Base-by-base conservation (phyloP, 192 early-diverging fungal species). In the Coemansia sp. region DNA sequence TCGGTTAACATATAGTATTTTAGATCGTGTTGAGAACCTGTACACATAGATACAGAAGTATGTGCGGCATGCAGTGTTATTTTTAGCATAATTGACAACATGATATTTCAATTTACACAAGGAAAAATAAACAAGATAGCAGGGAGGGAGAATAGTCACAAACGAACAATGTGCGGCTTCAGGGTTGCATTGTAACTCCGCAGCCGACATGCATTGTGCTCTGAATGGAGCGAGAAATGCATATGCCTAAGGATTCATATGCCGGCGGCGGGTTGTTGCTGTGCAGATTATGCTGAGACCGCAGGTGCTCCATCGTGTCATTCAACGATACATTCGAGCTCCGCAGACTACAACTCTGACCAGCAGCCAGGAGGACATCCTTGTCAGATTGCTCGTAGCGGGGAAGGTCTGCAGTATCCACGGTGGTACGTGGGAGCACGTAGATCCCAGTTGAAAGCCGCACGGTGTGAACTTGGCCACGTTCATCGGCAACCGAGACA, bases 401-500 rank as follows among this genome's bases (percentile, higher is more conserved):
- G 23, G 79, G 79, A 46, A 81, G 63, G 6, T 67, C 79, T 9
- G 56, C 25, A 14, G 31, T n/a, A 20, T 32, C 1, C 24, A 62
- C 17, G 56, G 42, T 5, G 20, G 61, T 9, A 31, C n/a, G 22
- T 30, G 79, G 79, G 11, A 76, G 30, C 33, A 76, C 74, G 19
- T 70, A 81, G 17, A 76, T 54, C 8, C 59, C 70, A 20, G 79
- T 72, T 14, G 74, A 76, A 52, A 81, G 56, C 42, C 79, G 61
- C 59, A 81, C 67, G 4, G 66, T 73, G 57, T 81, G 79, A n/a
- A 81, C 67, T 36, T 75, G 70, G 1, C 73, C 74, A 23, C 50
- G 31, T 58, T 73, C 79, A 63, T 81, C 79, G 25, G 73, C 74
- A 4, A 76, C 55, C 7, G 71, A 61, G 2, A 54, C 71, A 0